These are phyloP conservation scores for Eragrostis tef DNA, from an alignment of 202 grass and related monocot species.

Conservation along the genomic window DNA sequence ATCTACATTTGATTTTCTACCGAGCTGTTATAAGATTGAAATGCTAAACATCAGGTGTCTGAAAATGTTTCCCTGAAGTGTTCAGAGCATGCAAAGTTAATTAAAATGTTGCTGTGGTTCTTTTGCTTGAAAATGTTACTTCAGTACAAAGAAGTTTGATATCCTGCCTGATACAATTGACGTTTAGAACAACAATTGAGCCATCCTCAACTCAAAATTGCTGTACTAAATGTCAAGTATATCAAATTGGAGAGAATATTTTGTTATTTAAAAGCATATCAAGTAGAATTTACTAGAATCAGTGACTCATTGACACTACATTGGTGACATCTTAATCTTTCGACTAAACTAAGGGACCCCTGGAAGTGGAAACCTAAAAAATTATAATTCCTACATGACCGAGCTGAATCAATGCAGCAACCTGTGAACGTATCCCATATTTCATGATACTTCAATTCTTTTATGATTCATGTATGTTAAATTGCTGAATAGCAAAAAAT, in stretches of 20 bases:
- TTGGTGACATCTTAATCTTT: not conserved
- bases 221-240: not conserved
- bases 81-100: not conserved
- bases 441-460: not conserved
- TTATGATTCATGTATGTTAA: conserved; percentile 21
- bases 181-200: not conserved
- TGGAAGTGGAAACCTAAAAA: too few species aligned
- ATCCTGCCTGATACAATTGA: not conserved
- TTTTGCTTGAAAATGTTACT: not conserved
- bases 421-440: not conserved
- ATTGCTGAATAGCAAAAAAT: conserved; percentile 12
- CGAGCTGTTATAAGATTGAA: not conserved
- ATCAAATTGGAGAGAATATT: too few species aligned
- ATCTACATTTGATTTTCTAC: not conserved
- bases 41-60: not conserved
- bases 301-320: not conserved
- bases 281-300: not conserved
- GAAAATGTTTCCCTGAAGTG: not conserved
- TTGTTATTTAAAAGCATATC: not conserved
- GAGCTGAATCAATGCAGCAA: not conserved
- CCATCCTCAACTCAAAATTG: not conserved
- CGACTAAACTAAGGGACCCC: not conserved
- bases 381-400: not conserved
- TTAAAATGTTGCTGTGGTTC: not conserved
- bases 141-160: not conserved